Conservation (phyloP, 352 stramenopile genomes). For the Globisporangium cederbergense region DNA sequence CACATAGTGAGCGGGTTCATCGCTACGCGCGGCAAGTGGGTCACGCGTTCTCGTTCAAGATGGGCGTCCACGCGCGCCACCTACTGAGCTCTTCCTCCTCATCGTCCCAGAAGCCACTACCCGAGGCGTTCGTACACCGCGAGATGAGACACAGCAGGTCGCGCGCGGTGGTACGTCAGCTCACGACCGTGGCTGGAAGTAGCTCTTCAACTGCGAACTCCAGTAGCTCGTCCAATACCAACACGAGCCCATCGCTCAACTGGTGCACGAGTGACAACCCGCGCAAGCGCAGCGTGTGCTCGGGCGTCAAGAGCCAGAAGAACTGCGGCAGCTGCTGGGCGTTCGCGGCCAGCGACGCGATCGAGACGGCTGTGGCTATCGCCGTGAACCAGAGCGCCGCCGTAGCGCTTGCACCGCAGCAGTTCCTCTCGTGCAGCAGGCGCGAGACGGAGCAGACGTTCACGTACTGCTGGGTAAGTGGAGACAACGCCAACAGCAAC, state of each 20-base stretch:
- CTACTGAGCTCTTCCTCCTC: constrained; percentile 18
- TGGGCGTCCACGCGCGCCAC: constrained; percentile 65
- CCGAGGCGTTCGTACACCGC: constrained; percentile 48
- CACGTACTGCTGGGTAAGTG: constrained; percentile 61
- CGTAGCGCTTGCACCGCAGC: constrained; percentile 65
- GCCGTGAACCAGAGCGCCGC: constrained; percentile 45
- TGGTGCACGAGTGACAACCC: constrained; percentile 69
- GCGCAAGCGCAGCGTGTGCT: constrained; percentile 54
- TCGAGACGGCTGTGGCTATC: constrained; percentile 68
- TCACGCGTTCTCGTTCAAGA: constrained; percentile 57
- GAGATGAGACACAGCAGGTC: constrained; percentile 32
- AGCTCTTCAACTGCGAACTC: constrained; percentile 3
- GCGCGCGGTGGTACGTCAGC: constrained; percentile 22
- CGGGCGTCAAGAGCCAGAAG: constrained; percentile 69
- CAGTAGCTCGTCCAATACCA: constrained; percentile 18
- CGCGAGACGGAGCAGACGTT: constrained; percentile 62
- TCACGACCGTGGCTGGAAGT: constrained; percentile 11
- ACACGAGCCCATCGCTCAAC: constrained; percentile 34
- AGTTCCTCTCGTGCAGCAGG: constrained; percentile 64
- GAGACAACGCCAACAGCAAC: not conserved
- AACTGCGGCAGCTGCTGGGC: constrained; percentile 79
- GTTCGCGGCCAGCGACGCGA: constrained; percentile 66
- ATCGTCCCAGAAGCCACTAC: constrained; percentile 14
- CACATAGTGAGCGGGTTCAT: constrained; percentile 70
- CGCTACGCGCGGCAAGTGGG: constrained; percentile 47